phyloP scores from a whole-genome alignment of 345 rosid species.

The Viola odorata region DNA sequence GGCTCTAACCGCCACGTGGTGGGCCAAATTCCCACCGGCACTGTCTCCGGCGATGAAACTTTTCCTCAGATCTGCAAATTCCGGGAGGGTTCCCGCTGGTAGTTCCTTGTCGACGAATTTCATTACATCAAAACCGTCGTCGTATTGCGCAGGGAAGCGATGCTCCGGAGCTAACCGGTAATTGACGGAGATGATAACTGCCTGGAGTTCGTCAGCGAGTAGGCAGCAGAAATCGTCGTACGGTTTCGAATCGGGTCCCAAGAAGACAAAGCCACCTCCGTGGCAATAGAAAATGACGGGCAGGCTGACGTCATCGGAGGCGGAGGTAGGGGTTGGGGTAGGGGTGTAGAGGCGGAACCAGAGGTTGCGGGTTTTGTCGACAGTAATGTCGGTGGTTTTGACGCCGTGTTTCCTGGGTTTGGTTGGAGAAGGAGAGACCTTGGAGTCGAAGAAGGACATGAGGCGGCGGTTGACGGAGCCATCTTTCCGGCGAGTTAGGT shows the following conservation, averaged over 20 bases:
- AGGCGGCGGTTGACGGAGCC: not conserved
- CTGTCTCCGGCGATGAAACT: constrained; percentile 7
- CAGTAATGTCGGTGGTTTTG: not conserved
- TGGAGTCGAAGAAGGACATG: not conserved
- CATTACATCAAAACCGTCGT: constrained; percentile 8
- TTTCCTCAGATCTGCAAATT: not conserved
- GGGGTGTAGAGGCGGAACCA: constrained; percentile 10
- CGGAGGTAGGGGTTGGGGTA: not conserved
- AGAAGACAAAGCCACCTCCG: constrained; percentile 6
- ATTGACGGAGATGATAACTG: constrained; percentile 2
- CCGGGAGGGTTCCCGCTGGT: too few relatives aligned
- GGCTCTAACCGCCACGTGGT: not conserved
- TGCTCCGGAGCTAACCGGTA: constrained; percentile 7
- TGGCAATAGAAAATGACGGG: not conserved
- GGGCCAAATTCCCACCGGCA: constrained; percentile 8
- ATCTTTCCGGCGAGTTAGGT: not conserved
- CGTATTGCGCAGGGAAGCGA: not conserved
- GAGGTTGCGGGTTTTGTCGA: not conserved
- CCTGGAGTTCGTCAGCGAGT: not conserved
- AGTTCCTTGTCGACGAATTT: constrained; percentile 2
- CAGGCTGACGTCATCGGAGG: not conserved
- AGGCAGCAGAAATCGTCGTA: constrained; percentile 1
- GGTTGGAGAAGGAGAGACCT: not conserved
- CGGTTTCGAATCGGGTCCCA: not conserved
- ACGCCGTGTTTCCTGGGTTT: constrained; percentile 1